Conservation (phyloP, 192 early-diverging fungal species). For the Neocallimastix lanati region DNA sequence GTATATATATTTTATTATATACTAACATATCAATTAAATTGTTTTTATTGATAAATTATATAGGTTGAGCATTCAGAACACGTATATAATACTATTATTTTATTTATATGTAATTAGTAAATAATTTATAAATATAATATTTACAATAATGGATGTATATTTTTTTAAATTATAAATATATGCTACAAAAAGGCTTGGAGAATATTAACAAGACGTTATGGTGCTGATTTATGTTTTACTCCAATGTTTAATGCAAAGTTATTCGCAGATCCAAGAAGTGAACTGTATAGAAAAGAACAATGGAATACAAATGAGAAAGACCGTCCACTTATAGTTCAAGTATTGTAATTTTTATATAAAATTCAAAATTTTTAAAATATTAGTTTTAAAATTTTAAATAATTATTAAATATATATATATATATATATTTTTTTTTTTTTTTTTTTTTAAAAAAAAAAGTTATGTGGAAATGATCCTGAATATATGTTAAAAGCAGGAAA, state of each 20-base stretch:
- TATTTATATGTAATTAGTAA: no score
- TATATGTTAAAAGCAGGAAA: slow-evolving; percentile 61
- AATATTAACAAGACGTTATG: slow-evolving; percentile 68
- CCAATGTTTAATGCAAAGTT: slow-evolving; percentile 74
- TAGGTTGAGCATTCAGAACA: slow-evolving; percentile 73
- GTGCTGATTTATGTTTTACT: slow-evolving; percentile 79
- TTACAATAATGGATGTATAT: no score
- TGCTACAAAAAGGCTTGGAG: slow-evolving; percentile 57
- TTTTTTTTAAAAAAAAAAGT: slow-evolving; percentile 52
- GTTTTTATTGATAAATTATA: no score
- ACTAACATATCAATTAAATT: no score
- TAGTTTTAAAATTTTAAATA: no score
- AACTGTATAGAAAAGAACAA: slow-evolving; percentile 52
- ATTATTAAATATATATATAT: no score
- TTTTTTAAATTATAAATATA: background rate
- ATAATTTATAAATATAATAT: no score
- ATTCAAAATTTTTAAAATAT: no score
- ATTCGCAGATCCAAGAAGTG: slow-evolving; percentile 43
- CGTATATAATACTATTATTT: no score
- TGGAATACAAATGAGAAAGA: slow-evolving; percentile 53
- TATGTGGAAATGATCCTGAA: slow-evolving; percentile 92
- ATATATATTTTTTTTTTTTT: no score
- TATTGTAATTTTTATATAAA: no score
- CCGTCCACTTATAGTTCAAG: slow-evolving; percentile 67
- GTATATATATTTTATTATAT: no score